Base-by-base conservation (phyloP, 257 asterid genomes). In the Cinchona pubescens region DNA sequence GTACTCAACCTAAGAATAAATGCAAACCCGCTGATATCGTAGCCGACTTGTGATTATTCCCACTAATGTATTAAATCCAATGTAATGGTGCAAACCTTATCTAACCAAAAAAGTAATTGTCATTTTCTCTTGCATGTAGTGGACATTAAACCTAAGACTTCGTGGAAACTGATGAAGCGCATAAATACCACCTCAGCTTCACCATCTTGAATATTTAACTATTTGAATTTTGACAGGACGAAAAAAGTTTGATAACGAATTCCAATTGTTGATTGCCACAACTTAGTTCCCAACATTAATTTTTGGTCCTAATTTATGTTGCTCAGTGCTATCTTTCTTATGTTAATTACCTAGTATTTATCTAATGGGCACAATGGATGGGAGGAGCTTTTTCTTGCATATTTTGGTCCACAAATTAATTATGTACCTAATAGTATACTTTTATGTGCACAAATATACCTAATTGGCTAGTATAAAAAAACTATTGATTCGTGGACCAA, bases 191-290 rank as follows among this genome's bases (percentile, higher is more conserved):
- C 11, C 69, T 9, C 29, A 66, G 46, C 71, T 37, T 66, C 53
- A 40, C 51, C 11, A 38, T 10, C 10, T 19, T 10, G 32, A 59
- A 73, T 18, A 30, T 11, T 73, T 29, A 18, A 74, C 0, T 3
- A n/a, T 61, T 74, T 74, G 71, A 73, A 61, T 3, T 43, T 43
- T 2, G 35, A n/a, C n/a, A n/a, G n/a, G n/a, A n/a, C n/a, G n/a
- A n/a, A n/a, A 53, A 73, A 61, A 45, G 43, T 29, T 61, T 7
- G 21, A 66, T 38, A 0, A 67, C 12, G 1, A 45, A 34, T 23
- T 67, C 1, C 11, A 4, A 23, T 23, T 67, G 48, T 30, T 6
- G 42, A 38, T 35, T 30, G 25, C 18, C 27, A 16, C 42, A 51
- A 49, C 46, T 32, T 2, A 38, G 49, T 29, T n/a, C 27, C 38